Percentiles rank a stretch among this genome's conserved stretches.
Conservation (phyloP, 768 basidiomycete species). For the Boletales sp. region DNA sequence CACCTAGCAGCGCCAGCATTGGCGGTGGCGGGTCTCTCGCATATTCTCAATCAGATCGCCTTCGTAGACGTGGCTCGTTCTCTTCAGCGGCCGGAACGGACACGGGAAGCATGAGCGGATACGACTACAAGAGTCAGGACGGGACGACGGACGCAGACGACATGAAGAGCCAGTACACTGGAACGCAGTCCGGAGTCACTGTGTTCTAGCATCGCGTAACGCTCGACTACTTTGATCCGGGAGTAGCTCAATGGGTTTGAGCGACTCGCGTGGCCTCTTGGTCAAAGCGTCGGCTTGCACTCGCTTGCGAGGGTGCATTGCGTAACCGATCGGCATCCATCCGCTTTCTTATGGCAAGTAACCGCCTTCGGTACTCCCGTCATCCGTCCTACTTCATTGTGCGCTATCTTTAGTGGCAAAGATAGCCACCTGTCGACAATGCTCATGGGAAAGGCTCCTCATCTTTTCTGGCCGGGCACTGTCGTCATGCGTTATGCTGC, state of each 20-base stretch:
- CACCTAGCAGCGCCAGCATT: constrained; percentile 57
- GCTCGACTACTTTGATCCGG: constrained; percentile 1
- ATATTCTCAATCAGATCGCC: constrained; percentile 88
- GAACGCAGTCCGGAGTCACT: constrained; percentile 81
- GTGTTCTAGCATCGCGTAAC: constrained; percentile 54
- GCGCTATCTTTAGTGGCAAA: not conserved
- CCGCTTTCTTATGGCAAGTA: constrained; percentile 14
- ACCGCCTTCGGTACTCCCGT: constrained; percentile 6
- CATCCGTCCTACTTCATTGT: not conserved
- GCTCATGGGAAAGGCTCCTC: not conserved
- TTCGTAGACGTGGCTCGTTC: constrained; percentile 75
- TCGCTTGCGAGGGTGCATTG: constrained; percentile 4
- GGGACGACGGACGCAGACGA: constrained; percentile 77
- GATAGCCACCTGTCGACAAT: constrained; percentile 5
- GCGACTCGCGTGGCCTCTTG: constrained; percentile 7
- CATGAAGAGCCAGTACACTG: constrained; percentile 85
- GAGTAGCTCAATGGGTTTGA: constrained; percentile 13
- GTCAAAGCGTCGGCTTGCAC: constrained; percentile 10
- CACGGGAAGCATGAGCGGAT: constrained; percentile 71
- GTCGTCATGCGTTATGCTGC: constrained; percentile 24
- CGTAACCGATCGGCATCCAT: constrained; percentile 5
- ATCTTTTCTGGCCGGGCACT: constrained; percentile 1
- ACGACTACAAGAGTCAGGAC: constrained; percentile 89
- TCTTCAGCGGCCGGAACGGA: constrained; percentile 74
- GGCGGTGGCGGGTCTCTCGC: constrained; percentile 60